Evolutionary conservation across 78 protist species (phyloP).

Genomic region (Dictyostelium capitatum): DNA sequence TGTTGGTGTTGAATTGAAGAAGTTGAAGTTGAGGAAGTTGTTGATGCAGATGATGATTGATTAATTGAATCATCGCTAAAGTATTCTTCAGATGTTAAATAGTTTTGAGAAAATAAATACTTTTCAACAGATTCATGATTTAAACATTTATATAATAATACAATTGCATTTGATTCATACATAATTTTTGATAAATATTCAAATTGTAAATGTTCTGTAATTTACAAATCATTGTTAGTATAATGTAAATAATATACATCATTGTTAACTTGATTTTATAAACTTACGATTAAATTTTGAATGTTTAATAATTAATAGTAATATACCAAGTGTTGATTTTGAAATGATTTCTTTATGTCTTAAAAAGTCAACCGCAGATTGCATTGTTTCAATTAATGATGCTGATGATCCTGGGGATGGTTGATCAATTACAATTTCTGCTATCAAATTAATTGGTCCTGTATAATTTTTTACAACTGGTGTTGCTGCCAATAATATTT

Average conservation of each 20-base stretch:
- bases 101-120: conserved; percentile 42
- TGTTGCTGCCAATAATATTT: conserved; percentile 58
- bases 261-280: not conserved
- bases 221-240: no score
- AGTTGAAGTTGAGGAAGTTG: not conserved
- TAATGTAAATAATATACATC: not conserved
- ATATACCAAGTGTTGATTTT: conserved; percentile 42
- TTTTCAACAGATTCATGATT: conserved; percentile 63
- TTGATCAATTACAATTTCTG: conserved; percentile 65
- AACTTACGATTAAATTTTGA: conserved; percentile 75
- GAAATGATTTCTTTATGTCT: conserved; percentile 80
- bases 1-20: not conserved
- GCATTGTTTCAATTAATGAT: conserved; percentile 66
- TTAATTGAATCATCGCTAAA: not conserved
- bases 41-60: not conserved
- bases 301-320: conserved; percentile 60
- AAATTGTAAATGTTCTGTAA: conserved; percentile 58
- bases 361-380: conserved; percentile 65
- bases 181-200: conserved; percentile 58
- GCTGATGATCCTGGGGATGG: conserved; percentile 78
- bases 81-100: conserved; percentile 26
- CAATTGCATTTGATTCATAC: conserved; percentile 61
- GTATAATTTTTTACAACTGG: conserved; percentile 64
- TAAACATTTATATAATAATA: conserved; percentile 53
- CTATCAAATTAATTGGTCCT: conserved; percentile 63